phyloP scores from a whole-genome alignment of 2,329 filamentous ascomycete species.

The Nemania bipapillata region DNA sequence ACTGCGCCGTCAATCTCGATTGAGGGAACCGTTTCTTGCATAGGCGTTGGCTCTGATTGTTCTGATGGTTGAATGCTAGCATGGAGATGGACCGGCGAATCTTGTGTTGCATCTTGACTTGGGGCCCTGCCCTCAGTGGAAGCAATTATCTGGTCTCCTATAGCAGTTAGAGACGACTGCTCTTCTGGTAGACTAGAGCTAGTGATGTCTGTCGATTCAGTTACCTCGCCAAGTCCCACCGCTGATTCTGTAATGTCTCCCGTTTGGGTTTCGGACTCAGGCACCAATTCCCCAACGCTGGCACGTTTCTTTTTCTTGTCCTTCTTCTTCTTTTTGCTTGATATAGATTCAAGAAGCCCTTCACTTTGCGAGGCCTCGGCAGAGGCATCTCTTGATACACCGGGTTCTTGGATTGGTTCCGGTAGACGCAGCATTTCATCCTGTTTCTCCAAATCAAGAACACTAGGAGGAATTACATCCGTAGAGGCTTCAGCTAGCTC shows the following conservation, averaged over 20 bases:
- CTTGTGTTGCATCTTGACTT: constrained; percentile 11
- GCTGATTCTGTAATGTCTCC: constrained; percentile 37
- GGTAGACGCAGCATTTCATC: constrained; percentile 4
- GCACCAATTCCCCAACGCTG: constrained; percentile 30
- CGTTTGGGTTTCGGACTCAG: constrained; percentile 38
- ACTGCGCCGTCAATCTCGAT: neutral
- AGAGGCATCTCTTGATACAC: constrained; percentile 5
- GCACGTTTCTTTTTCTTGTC: constrained; percentile 36
- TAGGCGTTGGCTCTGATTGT: neutral
- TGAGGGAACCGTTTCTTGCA: neutral
- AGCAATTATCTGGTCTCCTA: neutral
- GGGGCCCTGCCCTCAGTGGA: neutral
- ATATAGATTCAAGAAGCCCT: constrained; percentile 19
- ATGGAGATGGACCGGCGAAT: neutral
- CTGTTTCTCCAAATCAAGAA: constrained; percentile 5
- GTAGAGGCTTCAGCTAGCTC: constrained; percentile 14
- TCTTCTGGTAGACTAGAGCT: neutral
- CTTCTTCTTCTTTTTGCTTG: constrained; percentile 22
- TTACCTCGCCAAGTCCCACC: constrained; percentile 2
- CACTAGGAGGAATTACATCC: constrained; percentile 7
- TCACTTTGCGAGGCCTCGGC: constrained; percentile 34
- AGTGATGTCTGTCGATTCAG: neutral
- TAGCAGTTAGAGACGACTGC: neutral
- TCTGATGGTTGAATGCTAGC: constrained; percentile 3
- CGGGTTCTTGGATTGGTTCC: constrained; percentile 15